A percentile compares a stretch with the other conserved stretches of the same genome.
Evolutionary conservation across 2,329 filamentous ascomycete genomes (phyloP).

Genomic region (Ophiostoma ulmi): DNA sequence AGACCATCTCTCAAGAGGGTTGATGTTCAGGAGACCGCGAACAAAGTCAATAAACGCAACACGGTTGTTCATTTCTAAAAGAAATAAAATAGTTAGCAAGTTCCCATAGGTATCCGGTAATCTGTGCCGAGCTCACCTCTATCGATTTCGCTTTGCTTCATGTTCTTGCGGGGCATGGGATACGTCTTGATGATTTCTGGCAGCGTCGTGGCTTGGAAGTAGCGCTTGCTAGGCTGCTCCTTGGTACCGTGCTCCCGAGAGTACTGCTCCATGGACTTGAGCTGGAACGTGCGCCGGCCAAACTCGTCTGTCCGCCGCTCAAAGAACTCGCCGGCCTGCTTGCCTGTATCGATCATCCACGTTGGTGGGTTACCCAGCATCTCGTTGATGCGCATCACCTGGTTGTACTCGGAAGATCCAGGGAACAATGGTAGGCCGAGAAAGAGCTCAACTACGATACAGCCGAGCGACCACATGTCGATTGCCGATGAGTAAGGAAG

Average conservation of each 20-base stretch:
- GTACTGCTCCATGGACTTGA: constrained; percentile 98
- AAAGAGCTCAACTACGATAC: constrained; percentile 97
- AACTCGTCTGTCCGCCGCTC: constrained; percentile 90
- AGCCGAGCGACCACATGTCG: constrained; percentile 99
- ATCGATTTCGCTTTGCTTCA: constrained; percentile 96
- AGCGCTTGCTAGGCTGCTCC: constrained; percentile 99
- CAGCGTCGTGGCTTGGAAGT: constrained; percentile 89
- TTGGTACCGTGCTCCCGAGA: constrained; percentile 92
- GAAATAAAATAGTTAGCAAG: constrained; percentile 36
- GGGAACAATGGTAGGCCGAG: constrained; percentile 90
- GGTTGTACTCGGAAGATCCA: constrained; percentile 97
- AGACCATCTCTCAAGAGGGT: constrained; percentile 94
- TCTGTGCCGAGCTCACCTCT: constrained; percentile 60
- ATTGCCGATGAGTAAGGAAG: constrained; percentile 97
- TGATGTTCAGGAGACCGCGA: constrained; percentile 84
- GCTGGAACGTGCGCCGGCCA: constrained; percentile 78
- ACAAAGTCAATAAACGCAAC: constrained; percentile 98
- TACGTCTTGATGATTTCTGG: constrained; percentile 98
- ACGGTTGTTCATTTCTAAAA: constrained; percentile 91
- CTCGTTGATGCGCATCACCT: constrained; percentile 93
- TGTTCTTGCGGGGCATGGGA: constrained; percentile 97
- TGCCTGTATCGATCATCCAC: constrained; percentile 99
- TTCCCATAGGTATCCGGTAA: background rate
- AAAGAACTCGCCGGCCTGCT: constrained; percentile 95
- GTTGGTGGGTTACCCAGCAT: constrained; percentile 95